Evolutionary conservation across 2,329 filamentous ascomycete genomes (phyloP).

Genomic region (Xylariaceae sp.): DNA sequence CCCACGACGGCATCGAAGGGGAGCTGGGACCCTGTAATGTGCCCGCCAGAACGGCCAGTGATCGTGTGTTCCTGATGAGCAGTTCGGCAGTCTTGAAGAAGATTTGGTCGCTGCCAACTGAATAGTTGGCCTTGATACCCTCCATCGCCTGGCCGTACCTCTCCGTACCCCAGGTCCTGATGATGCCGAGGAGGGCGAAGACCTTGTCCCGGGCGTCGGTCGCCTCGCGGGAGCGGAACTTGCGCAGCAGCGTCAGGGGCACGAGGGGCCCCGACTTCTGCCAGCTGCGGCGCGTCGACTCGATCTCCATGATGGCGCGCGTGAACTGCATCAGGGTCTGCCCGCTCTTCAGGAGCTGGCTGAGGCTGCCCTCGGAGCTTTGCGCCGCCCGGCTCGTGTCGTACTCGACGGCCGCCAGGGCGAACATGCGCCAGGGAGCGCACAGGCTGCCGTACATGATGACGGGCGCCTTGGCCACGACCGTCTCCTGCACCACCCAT

Average conservation of each 20-base stretch:
- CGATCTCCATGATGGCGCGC: constrained; percentile 15
- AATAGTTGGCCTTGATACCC: constrained; percentile 14
- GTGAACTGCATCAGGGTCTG: constrained; percentile 12
- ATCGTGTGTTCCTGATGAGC: constrained; percentile 15
- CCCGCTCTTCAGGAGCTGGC: constrained; percentile 13
- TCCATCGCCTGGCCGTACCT: constrained; percentile 8
- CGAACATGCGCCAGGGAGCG: constrained; percentile 16
- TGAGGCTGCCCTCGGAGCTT: constrained; percentile 8
- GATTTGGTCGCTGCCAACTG: constrained; percentile 1
- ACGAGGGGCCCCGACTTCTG: constrained; percentile 8
- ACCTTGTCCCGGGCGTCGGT: constrained; percentile 20
- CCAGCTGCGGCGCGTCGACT: constrained; percentile 14
- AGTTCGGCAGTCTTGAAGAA: constrained; percentile 13
- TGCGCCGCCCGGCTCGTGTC: constrained; percentile 9
- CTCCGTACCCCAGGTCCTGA: constrained; percentile 14
- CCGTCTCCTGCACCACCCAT: constrained; percentile 20
- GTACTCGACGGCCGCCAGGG: constrained; percentile 16
- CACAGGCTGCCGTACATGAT: constrained; percentile 16
- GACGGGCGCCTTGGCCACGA: constrained; percentile 12
- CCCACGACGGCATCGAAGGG: constrained; percentile 15
- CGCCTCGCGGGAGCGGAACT: constrained; percentile 17
- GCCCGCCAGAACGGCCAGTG: constrained; percentile 15
- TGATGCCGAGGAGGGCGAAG: constrained; percentile 18
- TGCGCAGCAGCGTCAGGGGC: constrained; percentile 15
- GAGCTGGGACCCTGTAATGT: constrained; percentile 6